These are phyloP conservation scores for Galerina marginata DNA, from an alignment of 768 basidiomycete genomes.

Conservation along the genomic window DNA sequence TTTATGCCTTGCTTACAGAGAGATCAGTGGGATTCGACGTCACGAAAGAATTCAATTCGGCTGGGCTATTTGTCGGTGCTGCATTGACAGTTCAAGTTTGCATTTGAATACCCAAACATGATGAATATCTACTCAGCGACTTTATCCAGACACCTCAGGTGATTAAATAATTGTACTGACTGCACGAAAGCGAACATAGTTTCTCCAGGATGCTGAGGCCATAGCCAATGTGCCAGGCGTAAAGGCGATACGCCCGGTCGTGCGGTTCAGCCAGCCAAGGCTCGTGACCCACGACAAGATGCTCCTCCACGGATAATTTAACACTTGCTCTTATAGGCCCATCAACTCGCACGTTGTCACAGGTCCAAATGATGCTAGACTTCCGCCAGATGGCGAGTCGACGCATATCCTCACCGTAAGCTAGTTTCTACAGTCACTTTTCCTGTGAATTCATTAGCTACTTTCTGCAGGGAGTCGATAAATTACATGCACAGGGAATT, in stretches of 20 bases:
- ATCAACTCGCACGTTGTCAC: constrained; percentile 47
- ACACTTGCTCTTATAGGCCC: constrained; percentile 38
- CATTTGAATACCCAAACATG: constrained; percentile 4
- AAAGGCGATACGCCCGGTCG: constrained; percentile 61
- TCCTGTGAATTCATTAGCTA: not conserved
- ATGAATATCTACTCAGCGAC: not conserved
- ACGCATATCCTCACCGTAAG: constrained; percentile 61
- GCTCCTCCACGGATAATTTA: not conserved
- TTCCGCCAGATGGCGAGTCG: constrained; percentile 52
- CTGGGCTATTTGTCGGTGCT: constrained; percentile 64
- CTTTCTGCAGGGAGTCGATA: constrained; percentile 58
- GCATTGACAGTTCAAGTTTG: constrained; percentile 52
- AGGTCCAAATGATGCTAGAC: constrained; percentile 43
- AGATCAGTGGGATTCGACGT: constrained; percentile 51
- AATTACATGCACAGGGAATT: constrained; percentile 65
- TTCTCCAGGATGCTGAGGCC: constrained; percentile 49
- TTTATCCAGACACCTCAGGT: constrained; percentile 26
- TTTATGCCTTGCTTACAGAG: constrained; percentile 53
- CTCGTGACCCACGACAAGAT: constrained; percentile 23
- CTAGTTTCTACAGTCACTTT: not conserved
- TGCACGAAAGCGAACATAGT: not conserved
- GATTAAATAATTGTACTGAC: not conserved
- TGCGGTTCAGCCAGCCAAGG: constrained; percentile 46
- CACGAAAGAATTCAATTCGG: constrained; percentile 55
- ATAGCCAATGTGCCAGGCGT: constrained; percentile 55